Base-by-base conservation (phyloP, 2,329 filamentous ascomycete species). In the Fusarium pilosicola region DNA sequence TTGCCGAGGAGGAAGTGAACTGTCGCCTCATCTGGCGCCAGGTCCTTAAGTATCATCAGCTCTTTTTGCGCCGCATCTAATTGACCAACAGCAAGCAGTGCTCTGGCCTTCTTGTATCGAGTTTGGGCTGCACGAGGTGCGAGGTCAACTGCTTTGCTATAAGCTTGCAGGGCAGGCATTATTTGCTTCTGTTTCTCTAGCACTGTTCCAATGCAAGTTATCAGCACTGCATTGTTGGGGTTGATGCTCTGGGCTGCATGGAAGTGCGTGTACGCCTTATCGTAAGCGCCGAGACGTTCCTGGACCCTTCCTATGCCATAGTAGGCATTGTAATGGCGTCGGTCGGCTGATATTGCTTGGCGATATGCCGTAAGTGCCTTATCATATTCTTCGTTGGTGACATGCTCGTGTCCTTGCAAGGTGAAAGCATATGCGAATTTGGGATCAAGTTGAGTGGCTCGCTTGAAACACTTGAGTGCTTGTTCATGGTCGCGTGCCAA, bases 271-370 rank as follows among this genome's bases (percentile, higher is more conserved):
- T 97, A 94, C 5, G 96, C 96, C 80, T 96, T 94, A 70, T 97
- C 94, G 77, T 94, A 95, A 81, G 94, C 95, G 79, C 95, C 95
- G 77, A 97, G 89, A 79, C 95, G 96, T 82, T 97, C 94, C 78
- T 96, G 96, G 4, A 97, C 95, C 68, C 89, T 87, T 36, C 90
- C 91, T 64, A 93, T 91, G 75, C 96, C 96, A 81, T 98, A 99
- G 89, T 97, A 98, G n/a, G 96, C 96, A 80, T 98, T 97, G 85
- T 98, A 99, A 80, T 98, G 96, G 26, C 96, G 91, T 62, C 89
- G 91, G 79, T 99, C 95, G 2, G 94, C 94, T 49, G 92, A 90
- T 75, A 99, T 93, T 4, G 94, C 95, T 60, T 92, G 90, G 39
- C 97, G 91, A 82, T 98, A 99, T 5, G 94, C 92, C 44, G 92